Evolutionary conservation across 331 rosid genomes (phyloP).

Genomic region (Dryas integrifolia): DNA sequence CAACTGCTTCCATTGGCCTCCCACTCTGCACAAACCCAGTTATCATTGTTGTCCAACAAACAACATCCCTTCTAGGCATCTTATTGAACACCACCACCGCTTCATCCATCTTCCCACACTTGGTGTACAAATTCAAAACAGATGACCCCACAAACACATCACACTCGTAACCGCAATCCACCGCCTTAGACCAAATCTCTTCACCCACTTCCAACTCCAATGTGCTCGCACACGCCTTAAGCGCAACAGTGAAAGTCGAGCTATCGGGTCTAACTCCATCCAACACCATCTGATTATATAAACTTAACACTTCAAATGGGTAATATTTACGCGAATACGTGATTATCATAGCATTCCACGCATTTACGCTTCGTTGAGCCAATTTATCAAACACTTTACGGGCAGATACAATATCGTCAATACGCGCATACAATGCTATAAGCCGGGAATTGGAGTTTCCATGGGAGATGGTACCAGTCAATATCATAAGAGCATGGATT

Average conservation of each 20-base stretch:
- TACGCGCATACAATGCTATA: slow-evolving; percentile 19
- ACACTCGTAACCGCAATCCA: slow-evolving; percentile 28
- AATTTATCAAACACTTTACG: slow-evolving; percentile 36
- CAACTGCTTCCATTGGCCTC: slow-evolving; percentile 39
- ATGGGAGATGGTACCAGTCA: slow-evolving; percentile 23
- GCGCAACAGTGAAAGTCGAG: slow-evolving; percentile 38
- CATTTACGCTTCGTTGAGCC: slow-evolving; percentile 29
- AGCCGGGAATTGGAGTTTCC: slow-evolving; percentile 30
- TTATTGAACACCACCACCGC: slow-evolving; percentile 31
- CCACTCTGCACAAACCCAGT: slow-evolving; percentile 41
- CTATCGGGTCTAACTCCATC: slow-evolving; percentile 42
- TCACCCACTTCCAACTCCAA: slow-evolving; percentile 35
- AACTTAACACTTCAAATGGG: slow-evolving; percentile 31
- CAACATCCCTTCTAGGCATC: slow-evolving; percentile 43
- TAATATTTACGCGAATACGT: slow-evolving; percentile 33
- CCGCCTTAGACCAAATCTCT: slow-evolving; percentile 43
- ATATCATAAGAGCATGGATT: slow-evolving; percentile 38
- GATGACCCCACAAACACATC: slow-evolving; percentile 46
- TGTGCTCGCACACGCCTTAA: slow-evolving; percentile 37
- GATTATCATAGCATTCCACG: slow-evolving; percentile 46
- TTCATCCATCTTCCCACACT: slow-evolving; percentile 43
- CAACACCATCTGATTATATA: slow-evolving; percentile 28
- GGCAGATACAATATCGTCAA: slow-evolving; percentile 25
- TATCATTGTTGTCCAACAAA: slow-evolving; percentile 50
- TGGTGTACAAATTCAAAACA: slow-evolving; percentile 38